Conservation (phyloP, 1,284 basidiomycete genomes). For the Peniophora sp. region DNA sequence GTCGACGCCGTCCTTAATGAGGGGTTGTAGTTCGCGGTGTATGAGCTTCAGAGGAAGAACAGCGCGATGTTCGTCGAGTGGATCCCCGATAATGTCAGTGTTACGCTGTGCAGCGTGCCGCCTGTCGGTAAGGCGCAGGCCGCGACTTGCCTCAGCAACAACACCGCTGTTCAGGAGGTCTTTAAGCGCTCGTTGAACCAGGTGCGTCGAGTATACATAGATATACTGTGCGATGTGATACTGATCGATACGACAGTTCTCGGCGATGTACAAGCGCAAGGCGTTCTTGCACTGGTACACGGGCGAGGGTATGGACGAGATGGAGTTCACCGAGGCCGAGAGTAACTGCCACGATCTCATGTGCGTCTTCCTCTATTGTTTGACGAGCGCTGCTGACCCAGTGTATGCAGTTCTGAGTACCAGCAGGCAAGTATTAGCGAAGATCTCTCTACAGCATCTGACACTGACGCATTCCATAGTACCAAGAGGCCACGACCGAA, state of each 20-base stretch:
- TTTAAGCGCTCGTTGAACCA: conserved; percentile 77
- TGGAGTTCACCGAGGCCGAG: conserved; percentile 91
- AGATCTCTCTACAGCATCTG: neutral
- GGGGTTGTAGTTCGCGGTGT: conserved; percentile 32
- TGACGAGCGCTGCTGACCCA: conserved; percentile 1
- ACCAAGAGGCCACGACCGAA: neutral
- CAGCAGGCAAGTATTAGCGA: conserved; percentile 43
- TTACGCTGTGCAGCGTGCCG: conserved; percentile 76
- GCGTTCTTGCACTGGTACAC: conserved; percentile 93
- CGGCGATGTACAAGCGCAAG: conserved; percentile 73
- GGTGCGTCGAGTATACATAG: conserved; percentile 25
- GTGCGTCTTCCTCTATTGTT: conserved; percentile 33
- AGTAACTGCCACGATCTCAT: conserved; percentile 77
- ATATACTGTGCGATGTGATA: neutral
- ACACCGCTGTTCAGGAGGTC: conserved; percentile 83
- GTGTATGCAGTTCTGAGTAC: conserved; percentile 51
- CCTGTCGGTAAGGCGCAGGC: conserved; percentile 73
- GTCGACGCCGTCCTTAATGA: conserved; percentile 1
- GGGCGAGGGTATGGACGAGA: conserved; percentile 84
- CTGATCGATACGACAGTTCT: conserved; percentile 42
- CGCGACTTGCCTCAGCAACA: conserved; percentile 77
- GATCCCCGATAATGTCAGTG: conserved; percentile 81
- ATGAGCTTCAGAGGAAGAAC: conserved; percentile 62
- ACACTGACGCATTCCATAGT: neutral
- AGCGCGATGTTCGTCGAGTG: conserved; percentile 77